Percentiles rank a stretch among this genome's conserved stretches.
phyloP scores from a whole-genome alignment of 768 basidiomycete genomes.

The Russula vinacea region DNA sequence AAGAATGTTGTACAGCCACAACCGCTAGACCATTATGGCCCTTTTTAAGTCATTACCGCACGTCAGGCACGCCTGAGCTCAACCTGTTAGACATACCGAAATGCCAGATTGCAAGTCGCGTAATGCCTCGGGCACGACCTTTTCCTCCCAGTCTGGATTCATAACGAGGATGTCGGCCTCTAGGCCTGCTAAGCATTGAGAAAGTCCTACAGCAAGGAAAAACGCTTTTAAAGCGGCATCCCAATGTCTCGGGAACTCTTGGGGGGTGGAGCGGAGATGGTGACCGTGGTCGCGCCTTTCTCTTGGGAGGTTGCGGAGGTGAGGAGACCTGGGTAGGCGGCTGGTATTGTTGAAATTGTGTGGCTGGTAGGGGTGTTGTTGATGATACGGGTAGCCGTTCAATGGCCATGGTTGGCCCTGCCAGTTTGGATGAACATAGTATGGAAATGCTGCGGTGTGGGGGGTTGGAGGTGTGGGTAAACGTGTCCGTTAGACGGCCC shows the following conservation, averaged over 20 bases:
- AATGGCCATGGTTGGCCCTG: constrained; percentile 30
- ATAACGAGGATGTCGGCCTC: constrained; percentile 35
- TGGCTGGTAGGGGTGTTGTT: constrained; percentile 22
- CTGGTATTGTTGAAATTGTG: constrained; percentile 26
- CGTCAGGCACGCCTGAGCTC: constrained; percentile 4
- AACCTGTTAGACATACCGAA: constrained; percentile 27
- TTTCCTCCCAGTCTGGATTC: constrained; percentile 33
- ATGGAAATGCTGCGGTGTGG: constrained; percentile 15
- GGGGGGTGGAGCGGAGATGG: constrained; percentile 28
- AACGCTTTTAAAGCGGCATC: constrained; percentile 30
- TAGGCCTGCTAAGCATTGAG: constrained; percentile 32
- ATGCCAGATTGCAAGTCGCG: constrained; percentile 28
- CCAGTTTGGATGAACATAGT: constrained; percentile 32
- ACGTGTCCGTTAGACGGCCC: constrained; percentile 16
- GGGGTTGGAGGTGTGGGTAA: constrained; percentile 19
- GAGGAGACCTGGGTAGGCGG: constrained; percentile 5
- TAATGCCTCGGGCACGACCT: constrained; percentile 32
- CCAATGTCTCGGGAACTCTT: constrained; percentile 29
- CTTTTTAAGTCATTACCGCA: constrained; percentile 22
- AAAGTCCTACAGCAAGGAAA: constrained; percentile 30
- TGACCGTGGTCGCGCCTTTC: constrained; percentile 13
- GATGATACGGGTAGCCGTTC: constrained; percentile 30
- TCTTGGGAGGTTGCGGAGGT: constrained; percentile 13
- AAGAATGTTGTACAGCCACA: constrained; percentile 33
- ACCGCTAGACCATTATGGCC: constrained; percentile 20